Evolutionary conservation across 345 rosid species (phyloP), one percentile per base, ranked within the genome.

Genomic region (Eucalyptus leucophloia): DNA sequence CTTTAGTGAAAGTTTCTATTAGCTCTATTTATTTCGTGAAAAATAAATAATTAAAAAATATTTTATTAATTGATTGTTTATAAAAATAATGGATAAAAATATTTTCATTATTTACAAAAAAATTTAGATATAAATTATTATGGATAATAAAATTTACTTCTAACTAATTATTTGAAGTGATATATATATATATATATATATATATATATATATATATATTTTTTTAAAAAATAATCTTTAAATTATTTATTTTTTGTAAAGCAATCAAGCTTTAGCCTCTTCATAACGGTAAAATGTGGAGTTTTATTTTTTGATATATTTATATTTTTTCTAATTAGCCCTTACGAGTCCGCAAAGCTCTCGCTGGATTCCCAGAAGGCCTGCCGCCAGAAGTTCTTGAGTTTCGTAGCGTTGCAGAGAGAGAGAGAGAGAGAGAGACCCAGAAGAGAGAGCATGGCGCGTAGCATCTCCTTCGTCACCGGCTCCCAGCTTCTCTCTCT

Each of bases 401-500:
- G 83, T 6, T 19, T 69, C 8, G 26, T 5, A 34, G 82, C 62
- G 21, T 49, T 28, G 28, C n/a, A 42, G 12, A 2, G 51, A 16
- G 19, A 16, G 8, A 49, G 17, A 18, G 54, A 17, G 19, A 50
- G 82, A 23, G 18, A 89, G 49, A 40, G 86, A 53, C 53, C 53
- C 86, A 23, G 17, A 24, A 49, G 28, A 21, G 19, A 89, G 50
- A n/a, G 81, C 58, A 97, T 97, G 99, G 95, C 95, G 91, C 95
- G 95, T 40, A 92, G 94, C 93, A 91, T 98, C 93, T 94, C 99
- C 85, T 98, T 94, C 95, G 91, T 98, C 89, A 95, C 95, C 12
- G 96, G 94, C 40, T 90, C 98, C 87, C 95, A 95, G 95, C 99
- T 97, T 86, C 97, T 98, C 60, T 90, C 97, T 88, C 91, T 96